Conservation (phyloP, 78 protist genomes). For the Tieghemostelium lacteum region DNA sequence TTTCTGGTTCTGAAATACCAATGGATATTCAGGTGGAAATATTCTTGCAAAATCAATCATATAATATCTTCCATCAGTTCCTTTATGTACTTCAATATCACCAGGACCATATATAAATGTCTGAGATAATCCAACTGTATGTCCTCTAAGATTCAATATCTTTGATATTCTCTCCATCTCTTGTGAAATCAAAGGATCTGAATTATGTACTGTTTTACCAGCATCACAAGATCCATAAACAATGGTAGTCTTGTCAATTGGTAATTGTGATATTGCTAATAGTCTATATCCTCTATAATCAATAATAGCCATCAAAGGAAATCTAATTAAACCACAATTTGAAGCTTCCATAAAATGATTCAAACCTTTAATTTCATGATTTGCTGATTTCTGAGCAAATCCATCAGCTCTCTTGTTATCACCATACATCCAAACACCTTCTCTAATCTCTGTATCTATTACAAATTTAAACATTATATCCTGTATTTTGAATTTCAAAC, state of each 20-base stretch:
- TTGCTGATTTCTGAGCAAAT: constrained; percentile 62
- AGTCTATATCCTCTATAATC: constrained; percentile 65
- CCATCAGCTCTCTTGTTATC: constrained; percentile 30
- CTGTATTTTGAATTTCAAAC: constrained; percentile 18
- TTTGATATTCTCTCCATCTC: constrained; percentile 54
- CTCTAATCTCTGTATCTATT: constrained; percentile 37
- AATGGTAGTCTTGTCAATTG: constrained; percentile 50
- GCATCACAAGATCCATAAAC: constrained; percentile 81
- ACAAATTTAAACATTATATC: constrained; percentile 74
- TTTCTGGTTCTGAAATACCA: neutral
- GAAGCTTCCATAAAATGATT: constrained; percentile 43
- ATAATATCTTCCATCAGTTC: constrained; percentile 44
- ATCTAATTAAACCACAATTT: constrained; percentile 22
- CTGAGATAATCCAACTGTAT: constrained; percentile 18
- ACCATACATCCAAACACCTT: constrained; percentile 77
- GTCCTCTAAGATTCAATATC: constrained; percentile 40
- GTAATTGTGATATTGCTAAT: constrained; percentile 46
- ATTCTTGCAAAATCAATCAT: constrained; percentile 73
- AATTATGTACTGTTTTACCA: constrained; percentile 40
- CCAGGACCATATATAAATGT: constrained; percentile 65
- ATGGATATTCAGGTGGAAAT: constrained; percentile 59
- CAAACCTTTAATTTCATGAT: constrained; percentile 66
- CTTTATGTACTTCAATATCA: constrained; percentile 68
- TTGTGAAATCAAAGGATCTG: constrained; percentile 3
- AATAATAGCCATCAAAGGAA: constrained; percentile 70